Conservation (phyloP, 2,329 filamentous ascomycete species). For the Orbilia javanica region DNA sequence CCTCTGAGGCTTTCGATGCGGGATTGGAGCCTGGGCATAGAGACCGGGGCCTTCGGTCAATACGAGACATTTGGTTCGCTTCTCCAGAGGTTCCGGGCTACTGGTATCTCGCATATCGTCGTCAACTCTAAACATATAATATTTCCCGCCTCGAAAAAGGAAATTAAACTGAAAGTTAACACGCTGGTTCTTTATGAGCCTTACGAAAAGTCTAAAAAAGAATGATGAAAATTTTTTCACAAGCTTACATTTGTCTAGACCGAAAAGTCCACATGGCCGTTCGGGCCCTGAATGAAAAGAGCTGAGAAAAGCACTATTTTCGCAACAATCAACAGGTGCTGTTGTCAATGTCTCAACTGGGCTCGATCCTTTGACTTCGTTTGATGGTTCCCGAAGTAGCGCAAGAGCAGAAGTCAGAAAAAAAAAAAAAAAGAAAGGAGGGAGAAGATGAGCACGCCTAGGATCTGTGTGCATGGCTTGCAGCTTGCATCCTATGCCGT, state of each 20-base stretch:
- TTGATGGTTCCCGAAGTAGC: conserved; percentile 33
- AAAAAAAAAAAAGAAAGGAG: conserved; percentile 17
- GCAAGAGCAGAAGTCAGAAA: background rate
- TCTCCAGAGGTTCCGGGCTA: conserved; percentile 17
- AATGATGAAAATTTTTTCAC: background rate
- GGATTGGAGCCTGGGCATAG: background rate
- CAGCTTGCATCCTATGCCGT: conserved; percentile 53
- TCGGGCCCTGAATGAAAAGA: background rate
- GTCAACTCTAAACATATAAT: background rate
- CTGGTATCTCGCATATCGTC: conserved; percentile 31
- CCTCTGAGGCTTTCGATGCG: conserved; percentile 39
- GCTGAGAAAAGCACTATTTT: conserved; percentile 29
- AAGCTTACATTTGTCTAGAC: conserved; percentile 3
- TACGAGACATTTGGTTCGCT: conserved; percentile 43
- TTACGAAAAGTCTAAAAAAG: background rate
- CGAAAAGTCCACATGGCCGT: conserved; percentile 11
- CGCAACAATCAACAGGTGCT: conserved; percentile 2
- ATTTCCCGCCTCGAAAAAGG: conserved; percentile 17
- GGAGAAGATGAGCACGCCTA: conserved; percentile 16
- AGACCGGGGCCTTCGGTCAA: conserved; percentile 18
- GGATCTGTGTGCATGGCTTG: conserved; percentile 55
- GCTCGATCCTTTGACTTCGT: conserved; percentile 25
- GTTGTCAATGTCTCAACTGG: conserved; percentile 37
- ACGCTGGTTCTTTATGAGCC: conserved; percentile 3
- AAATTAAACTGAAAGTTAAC: background rate